Percentiles rank a stretch among this genome's conserved stretches.
These are phyloP conservation scores for Coemansia sp. DNA, from an alignment of 192 early-diverging fungal species.

Conservation along the genomic window DNA sequence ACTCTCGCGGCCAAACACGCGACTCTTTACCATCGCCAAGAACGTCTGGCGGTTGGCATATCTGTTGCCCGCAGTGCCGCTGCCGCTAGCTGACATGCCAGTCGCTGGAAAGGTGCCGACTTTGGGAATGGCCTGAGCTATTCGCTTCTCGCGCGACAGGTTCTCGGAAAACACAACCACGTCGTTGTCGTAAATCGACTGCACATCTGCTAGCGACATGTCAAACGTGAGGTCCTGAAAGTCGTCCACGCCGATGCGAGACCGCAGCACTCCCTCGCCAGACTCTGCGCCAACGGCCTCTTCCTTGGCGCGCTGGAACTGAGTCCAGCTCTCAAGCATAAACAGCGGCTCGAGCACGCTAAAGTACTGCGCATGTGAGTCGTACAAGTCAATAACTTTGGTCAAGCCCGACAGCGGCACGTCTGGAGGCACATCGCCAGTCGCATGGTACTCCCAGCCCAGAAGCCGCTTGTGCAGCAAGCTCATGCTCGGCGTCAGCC, in stretches of 20 bases:
- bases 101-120: not conserved
- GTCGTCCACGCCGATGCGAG: slow-evolving; percentile 65
- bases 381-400: slow-evolving; percentile 62
- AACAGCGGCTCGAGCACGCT: slow-evolving; percentile 76
- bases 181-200: slow-evolving; percentile 57
- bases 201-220: slow-evolving; percentile 40
- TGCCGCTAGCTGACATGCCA: not conserved
- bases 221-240: slow-evolving; percentile 71
- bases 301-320: slow-evolving; percentile 71
- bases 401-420: slow-evolving; percentile 17
- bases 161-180: slow-evolving; percentile 60
- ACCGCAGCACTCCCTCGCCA: slow-evolving; percentile 45
- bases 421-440: slow-evolving; percentile 59
- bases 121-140: slow-evolving; percentile 12
- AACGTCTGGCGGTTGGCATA: slow-evolving; percentile 32
- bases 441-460: slow-evolving; percentile 57
- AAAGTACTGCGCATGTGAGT: slow-evolving; percentile 59
- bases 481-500: slow-evolving; percentile 56
- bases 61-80: not conserved
- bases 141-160: slow-evolving; percentile 24
- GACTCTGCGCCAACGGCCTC: slow-evolving; percentile 41
- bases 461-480: slow-evolving; percentile 60
- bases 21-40: slow-evolving; percentile 41
- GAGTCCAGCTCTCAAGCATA: slow-evolving; percentile 82
- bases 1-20: slow-evolving; percentile 11